These are phyloP conservation scores for Cenchrus americanus DNA, from an alignment of 176 grass and related monocot species.

Conservation along the genomic window DNA sequence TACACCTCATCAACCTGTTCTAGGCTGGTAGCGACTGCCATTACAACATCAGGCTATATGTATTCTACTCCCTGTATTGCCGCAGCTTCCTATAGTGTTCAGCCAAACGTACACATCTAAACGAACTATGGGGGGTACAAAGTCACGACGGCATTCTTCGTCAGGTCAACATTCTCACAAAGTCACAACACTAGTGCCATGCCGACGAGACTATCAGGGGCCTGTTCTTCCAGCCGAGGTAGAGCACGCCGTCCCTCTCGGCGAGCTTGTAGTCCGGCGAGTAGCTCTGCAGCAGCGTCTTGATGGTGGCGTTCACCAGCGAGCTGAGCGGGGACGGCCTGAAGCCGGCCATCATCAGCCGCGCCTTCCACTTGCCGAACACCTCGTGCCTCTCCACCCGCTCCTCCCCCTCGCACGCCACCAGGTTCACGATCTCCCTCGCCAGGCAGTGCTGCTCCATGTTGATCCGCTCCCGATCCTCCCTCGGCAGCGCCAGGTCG, in stretches of 20 bases:
- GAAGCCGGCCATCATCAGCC: slow-evolving; percentile 90
- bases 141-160: slow-evolving; percentile 5
- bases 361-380: slow-evolving; percentile 90
- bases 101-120: slow-evolving; percentile 32
- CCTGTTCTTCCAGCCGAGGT: slow-evolving; percentile 88
- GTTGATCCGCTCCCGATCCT: slow-evolving; percentile 71
- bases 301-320: slow-evolving; percentile 84
- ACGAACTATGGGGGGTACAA: neutral
- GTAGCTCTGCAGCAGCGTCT: slow-evolving; percentile 81
- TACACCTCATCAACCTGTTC: slow-evolving; percentile 41
- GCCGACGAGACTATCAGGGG: slow-evolving; percentile 80
- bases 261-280: slow-evolving; percentile 75
- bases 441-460: slow-evolving; percentile 97
- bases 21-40: slow-evolving; percentile 20
- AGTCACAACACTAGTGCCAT: slow-evolving; percentile 61
- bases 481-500: slow-evolving; percentile 68
- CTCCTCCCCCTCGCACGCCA: slow-evolving; percentile 88
- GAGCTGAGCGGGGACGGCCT: slow-evolving; percentile 72
- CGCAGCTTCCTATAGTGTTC: neutral
- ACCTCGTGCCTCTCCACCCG: slow-evolving; percentile 83
- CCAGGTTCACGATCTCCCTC: slow-evolving; percentile 81
- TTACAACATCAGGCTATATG: slow-evolving; percentile 28
- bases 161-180: slow-evolving; percentile 24
- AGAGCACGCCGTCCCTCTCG: slow-evolving; percentile 80
- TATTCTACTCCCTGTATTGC: neutral